Evolutionary conservation across 116 monocot species (phyloP).

Genomic region (Posidonia oceanica): DNA sequence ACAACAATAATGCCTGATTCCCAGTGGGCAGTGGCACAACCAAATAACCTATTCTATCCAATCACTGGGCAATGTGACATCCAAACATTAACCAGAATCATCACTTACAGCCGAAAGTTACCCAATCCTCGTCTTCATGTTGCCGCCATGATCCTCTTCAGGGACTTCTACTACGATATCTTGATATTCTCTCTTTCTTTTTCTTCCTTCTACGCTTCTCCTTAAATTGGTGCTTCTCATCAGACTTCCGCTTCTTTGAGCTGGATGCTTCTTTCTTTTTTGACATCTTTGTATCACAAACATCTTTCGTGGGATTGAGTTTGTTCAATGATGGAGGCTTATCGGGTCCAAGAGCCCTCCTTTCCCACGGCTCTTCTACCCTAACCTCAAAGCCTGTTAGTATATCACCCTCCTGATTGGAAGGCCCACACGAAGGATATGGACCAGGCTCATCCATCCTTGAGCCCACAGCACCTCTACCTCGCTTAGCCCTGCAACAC

Average conservation of each 20-base stretch:
- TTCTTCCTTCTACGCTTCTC: constrained; percentile 13
- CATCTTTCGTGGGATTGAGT: not conserved
- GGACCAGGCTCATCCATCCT: constrained; percentile 98
- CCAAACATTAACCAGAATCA: no score
- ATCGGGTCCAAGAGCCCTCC: constrained; percentile 39
- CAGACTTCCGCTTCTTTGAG: constrained; percentile 14
- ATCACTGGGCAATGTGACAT: no score
- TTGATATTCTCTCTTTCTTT: constrained; percentile 27
- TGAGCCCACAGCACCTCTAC: constrained; percentile 80
- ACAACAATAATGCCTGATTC: no score
- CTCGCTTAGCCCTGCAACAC: constrained; percentile 56
- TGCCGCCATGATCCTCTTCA: not conserved
- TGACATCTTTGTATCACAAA: not conserved
- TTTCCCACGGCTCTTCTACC: constrained; percentile 27
- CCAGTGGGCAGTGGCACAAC: no score
- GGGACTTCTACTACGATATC: constrained; percentile 19
- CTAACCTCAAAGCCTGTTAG: constrained; percentile 14
- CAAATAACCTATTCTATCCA: no score
- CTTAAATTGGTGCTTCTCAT: constrained; percentile 12
- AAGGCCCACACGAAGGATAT: constrained; percentile 20
- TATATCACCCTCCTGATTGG: constrained; percentile 4
- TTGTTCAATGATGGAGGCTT: constrained; percentile 30
- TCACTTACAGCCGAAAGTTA: no score
- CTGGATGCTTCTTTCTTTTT: not conserved
- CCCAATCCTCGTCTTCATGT: no score